These are phyloP conservation scores for Leccinellum rugosiceps DNA, from an alignment of 768 basidiomycete species.

Conservation along the genomic window DNA sequence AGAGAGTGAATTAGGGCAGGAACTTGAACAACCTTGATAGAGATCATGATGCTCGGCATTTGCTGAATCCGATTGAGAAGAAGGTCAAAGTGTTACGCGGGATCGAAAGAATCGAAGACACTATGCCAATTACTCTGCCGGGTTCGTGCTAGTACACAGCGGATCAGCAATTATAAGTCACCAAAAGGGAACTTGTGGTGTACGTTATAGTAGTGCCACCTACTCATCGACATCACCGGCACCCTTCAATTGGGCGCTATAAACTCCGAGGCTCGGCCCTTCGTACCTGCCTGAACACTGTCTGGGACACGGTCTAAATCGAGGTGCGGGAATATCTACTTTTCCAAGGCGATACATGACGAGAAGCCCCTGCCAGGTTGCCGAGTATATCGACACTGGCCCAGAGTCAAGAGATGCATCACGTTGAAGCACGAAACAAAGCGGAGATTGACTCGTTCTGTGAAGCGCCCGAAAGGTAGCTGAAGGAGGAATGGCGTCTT, in stretches of 20 bases:
- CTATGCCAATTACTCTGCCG: background rate
- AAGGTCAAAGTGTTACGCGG: too few species aligned
- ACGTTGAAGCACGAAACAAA: slow-evolving; percentile 10
- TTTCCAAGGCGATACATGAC: slow-evolving; percentile 24
- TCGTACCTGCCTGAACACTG: slow-evolving; percentile 25
- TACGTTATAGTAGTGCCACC: slow-evolving; percentile 2
- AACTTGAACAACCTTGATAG: background rate
- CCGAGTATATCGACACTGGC: slow-evolving; percentile 26
- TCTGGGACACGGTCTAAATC: slow-evolving; percentile 37
- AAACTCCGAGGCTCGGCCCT: slow-evolving; percentile 34
- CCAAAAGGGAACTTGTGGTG: background rate
- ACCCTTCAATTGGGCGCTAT: slow-evolving; percentile 18
- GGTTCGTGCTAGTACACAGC: background rate
- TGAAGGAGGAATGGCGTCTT: slow-evolving; percentile 26
- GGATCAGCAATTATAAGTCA: background rate
- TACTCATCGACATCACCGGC: background rate
- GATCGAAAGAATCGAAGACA: background rate
- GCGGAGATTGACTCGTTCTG: slow-evolving; percentile 13
- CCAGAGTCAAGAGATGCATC: slow-evolving; percentile 32
- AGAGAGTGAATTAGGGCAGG: too few species aligned
- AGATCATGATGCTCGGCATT: too few species aligned
- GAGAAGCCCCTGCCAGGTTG: slow-evolving; percentile 4
- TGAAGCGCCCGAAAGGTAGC: slow-evolving; percentile 31
- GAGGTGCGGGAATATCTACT: slow-evolving; percentile 35
- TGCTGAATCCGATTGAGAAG: background rate